Evolutionary conservation across 192 early-diverging fungal species (phyloP).

Genomic region (Dissophora ornata): DNA sequence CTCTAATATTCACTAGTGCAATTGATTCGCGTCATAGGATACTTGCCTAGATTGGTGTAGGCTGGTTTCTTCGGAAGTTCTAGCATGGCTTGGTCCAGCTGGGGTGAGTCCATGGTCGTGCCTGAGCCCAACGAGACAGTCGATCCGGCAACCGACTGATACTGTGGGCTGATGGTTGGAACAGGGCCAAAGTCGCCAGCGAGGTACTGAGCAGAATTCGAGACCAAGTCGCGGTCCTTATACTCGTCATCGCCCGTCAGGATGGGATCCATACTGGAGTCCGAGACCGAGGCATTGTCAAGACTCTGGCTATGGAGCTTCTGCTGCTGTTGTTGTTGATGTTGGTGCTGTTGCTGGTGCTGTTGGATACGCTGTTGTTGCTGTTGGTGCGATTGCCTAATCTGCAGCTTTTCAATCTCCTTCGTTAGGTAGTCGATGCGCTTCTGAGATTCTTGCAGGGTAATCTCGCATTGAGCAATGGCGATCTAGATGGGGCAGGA

Average conservation of each 20-base stretch:
- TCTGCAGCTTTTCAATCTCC: conserved; percentile 71
- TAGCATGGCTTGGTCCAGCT: conserved; percentile 20
- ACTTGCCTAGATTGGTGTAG: conserved; percentile 53
- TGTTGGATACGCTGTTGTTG: conserved; percentile 46
- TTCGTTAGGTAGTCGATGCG: conserved; percentile 76
- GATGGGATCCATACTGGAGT: conserved; percentile 50
- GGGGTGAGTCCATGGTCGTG: conserved; percentile 41
- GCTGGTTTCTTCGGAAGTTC: conserved; percentile 48
- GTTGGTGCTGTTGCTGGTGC: conserved; percentile 38
- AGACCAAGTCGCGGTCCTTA: conserved; percentile 43
- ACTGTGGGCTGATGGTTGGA: conserved; percentile 21
- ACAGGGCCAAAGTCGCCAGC: conserved; percentile 53
- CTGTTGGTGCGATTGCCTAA: conserved; percentile 64
- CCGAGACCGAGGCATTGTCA: conserved; percentile 36
- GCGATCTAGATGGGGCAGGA: conserved; percentile 31
- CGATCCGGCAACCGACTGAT: conserved; percentile 22
- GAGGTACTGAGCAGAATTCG: conserved; percentile 33
- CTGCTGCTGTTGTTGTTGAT: conserved; percentile 30
- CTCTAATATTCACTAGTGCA: no score
- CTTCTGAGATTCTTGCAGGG: conserved; percentile 72
- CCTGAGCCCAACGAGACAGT: conserved; percentile 26
- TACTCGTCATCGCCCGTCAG: conserved; percentile 49
- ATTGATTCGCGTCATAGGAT: no score
- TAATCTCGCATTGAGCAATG: conserved; percentile 80
- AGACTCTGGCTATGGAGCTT: conserved; percentile 17